A percentile compares a stretch with the other conserved stretches of the same genome.
phyloP scores from a whole-genome alignment of 306 rosid species.

The Prunus fruticosa region DNA sequence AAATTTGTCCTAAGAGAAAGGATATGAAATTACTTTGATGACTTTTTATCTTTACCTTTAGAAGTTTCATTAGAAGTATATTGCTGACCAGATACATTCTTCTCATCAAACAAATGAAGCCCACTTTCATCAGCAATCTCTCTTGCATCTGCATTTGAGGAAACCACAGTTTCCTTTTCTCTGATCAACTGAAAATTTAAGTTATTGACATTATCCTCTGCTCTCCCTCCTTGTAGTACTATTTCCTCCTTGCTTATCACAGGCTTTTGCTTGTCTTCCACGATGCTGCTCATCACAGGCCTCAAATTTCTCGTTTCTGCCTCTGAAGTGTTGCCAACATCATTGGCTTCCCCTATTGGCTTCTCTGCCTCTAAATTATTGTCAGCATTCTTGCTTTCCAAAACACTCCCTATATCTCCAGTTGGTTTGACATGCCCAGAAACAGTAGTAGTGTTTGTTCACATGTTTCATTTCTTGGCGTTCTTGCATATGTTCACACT shows the following conservation, averaged over 20 bases:
- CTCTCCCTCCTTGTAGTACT: not conserved
- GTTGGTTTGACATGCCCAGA: not conserved
- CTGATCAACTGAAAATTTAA: not conserved
- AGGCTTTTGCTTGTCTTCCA: conserved; percentile 13
- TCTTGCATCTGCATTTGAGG: conserved; percentile 7
- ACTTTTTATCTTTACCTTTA: conserved; percentile 32
- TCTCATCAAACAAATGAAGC: conserved; percentile 15
- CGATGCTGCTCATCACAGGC: not conserved
- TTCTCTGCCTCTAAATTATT: not conserved
- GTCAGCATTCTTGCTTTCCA: not conserved
- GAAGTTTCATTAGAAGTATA: conserved; percentile 15
- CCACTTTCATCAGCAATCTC: conserved; percentile 28
- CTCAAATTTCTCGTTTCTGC: not conserved
- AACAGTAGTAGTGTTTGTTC: not conserved
- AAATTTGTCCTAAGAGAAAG: not conserved
- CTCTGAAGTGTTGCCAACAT: not conserved
- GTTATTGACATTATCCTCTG: not conserved
- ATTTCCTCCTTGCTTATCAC: not conserved
- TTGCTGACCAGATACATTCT: conserved; percentile 7
- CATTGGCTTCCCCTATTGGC: not conserved
- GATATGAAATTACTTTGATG: not conserved
- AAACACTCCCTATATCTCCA: not conserved
- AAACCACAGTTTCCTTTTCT: not conserved
- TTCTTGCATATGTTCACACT: not conserved
- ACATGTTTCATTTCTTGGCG: not conserved